phyloP scores from a whole-genome alignment of 495 filamentous ascomycete genomes.

The Eremomyces bilateralis region DNA sequence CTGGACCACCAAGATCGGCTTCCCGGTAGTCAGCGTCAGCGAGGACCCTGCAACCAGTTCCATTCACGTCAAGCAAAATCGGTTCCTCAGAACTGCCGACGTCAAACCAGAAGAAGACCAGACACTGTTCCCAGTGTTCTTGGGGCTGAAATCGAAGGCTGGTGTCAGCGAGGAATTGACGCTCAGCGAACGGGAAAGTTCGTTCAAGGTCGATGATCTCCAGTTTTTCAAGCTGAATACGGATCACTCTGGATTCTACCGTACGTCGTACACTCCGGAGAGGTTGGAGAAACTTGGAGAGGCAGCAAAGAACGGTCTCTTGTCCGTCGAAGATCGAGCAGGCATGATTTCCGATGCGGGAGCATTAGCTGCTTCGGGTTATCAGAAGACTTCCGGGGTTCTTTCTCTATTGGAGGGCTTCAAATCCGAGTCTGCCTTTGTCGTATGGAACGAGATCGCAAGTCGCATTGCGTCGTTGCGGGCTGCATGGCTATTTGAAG shows the following conservation, averaged over 20 bases:
- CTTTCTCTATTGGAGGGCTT: conserved; percentile 72
- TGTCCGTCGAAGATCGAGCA: conserved; percentile 81
- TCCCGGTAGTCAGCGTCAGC: conserved; percentile 47
- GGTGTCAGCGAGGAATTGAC: conserved; percentile 40
- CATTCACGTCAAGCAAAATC: conserved; percentile 51
- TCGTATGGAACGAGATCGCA: conserved; percentile 87
- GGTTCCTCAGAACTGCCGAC: conserved; percentile 52
- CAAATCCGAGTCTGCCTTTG: conserved; percentile 61
- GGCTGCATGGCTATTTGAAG: conserved; percentile 75
- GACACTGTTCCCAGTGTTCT: conserved; percentile 53
- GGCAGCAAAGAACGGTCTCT: conserved; percentile 63
- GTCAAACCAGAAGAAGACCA: conserved; percentile 65
- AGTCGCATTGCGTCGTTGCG: conserved; percentile 53
- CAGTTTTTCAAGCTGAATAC: conserved; percentile 67
- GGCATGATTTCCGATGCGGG: conserved; percentile 94
- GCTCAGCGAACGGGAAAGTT: conserved; percentile 49
- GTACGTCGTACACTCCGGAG: conserved; percentile 45
- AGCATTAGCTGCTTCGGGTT: conserved; percentile 72
- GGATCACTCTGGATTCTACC: conserved; percentile 53
- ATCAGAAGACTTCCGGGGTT: conserved; percentile 79
- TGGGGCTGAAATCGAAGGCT: conserved; percentile 44
- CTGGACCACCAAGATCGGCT: conserved; percentile 63
- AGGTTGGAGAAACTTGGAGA: conserved; percentile 52
- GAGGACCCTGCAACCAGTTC: conserved; percentile 34
- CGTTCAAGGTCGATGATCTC: conserved; percentile 39